Conservation (phyloP, 2,329 filamentous ascomycete genomes). For the Alternaria sp. region DNA sequence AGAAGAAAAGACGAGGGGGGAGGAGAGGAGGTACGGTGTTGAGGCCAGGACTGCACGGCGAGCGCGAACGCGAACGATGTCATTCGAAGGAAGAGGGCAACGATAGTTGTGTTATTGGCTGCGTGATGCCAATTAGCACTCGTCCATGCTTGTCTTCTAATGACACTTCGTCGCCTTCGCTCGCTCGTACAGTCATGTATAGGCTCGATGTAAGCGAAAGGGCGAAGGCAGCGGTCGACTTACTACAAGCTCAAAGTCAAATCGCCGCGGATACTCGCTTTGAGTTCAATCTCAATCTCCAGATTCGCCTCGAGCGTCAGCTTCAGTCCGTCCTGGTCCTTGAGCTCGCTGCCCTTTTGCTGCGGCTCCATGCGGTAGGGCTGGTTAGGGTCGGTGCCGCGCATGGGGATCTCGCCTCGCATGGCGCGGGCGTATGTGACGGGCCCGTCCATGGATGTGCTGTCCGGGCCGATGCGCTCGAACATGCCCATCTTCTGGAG, state of each 20-base stretch:
- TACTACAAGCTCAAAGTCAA: slow-evolving; percentile 79
- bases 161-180: slow-evolving; percentile 10
- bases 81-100: neutral
- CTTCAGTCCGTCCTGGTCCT: slow-evolving; percentile 70
- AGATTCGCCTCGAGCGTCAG: slow-evolving; percentile 78
- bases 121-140: slow-evolving; percentile 22
- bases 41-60: neutral
- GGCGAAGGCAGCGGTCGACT: slow-evolving; percentile 47
- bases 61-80: neutral
- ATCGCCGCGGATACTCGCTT: slow-evolving; percentile 85
- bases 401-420: slow-evolving; percentile 62
- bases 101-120: slow-evolving; percentile 17
- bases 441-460: slow-evolving; percentile 63
- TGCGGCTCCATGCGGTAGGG: slow-evolving; percentile 50
- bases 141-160: neutral
- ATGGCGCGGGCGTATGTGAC: slow-evolving; percentile 61
- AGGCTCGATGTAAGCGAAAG: slow-evolving; percentile 14
- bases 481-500: slow-evolving; percentile 58
- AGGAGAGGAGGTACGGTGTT: neutral
- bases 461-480: slow-evolving; percentile 62
- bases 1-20: neutral
- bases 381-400: slow-evolving; percentile 59
- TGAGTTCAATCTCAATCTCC: slow-evolving; percentile 83
- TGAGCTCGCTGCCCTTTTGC: slow-evolving; percentile 52
- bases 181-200: slow-evolving; percentile 12